Evolutionary conservation across 345 rosid genomes (phyloP).

Genomic region (Reutealis trisperma): DNA sequence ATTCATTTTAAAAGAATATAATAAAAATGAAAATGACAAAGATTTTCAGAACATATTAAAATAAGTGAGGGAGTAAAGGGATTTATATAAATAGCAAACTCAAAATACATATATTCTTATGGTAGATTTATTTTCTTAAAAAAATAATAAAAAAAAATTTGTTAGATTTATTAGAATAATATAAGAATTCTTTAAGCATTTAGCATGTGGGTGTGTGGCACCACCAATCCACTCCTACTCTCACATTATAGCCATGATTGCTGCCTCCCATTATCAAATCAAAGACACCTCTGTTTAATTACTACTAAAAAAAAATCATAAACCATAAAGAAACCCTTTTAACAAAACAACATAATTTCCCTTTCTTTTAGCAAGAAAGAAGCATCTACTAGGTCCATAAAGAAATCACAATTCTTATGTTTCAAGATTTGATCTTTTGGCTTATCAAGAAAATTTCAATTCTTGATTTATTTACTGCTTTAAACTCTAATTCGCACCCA

Average conservation of each 20-base stretch:
- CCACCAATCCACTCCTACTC: conserved; percentile 5
- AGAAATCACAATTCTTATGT: background rate
- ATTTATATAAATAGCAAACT: too few species aligned
- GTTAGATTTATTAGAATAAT: background rate
- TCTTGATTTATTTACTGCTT: too few species aligned
- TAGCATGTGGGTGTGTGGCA: conserved; percentile 30
- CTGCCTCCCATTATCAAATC: conserved; percentile 41
- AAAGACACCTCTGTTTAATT: background rate
- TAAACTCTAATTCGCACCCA: too few species aligned
- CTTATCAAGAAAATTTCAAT: background rate
- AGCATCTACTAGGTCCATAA: background rate
- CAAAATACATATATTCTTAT: too few species aligned
- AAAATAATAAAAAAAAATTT: too few species aligned
- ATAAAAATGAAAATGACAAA: too few species aligned
- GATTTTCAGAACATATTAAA: too few species aligned
- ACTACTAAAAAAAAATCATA: conserved; percentile 23
- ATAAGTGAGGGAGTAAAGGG: too few species aligned
- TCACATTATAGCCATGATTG: conserved; percentile 35
- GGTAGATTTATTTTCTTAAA: too few species aligned
- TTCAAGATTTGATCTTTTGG: background rate
- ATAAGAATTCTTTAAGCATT: conserved; percentile 1
- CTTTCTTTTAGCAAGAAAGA: background rate
- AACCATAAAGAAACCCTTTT: background rate
- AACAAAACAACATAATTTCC: conserved; percentile 1
- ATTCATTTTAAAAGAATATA: too few species aligned